Evolutionary conservation across 306 rosid genomes (phyloP), one percentile per base, ranked within the genome.

Genomic region (Sophora flavescens): DNA sequence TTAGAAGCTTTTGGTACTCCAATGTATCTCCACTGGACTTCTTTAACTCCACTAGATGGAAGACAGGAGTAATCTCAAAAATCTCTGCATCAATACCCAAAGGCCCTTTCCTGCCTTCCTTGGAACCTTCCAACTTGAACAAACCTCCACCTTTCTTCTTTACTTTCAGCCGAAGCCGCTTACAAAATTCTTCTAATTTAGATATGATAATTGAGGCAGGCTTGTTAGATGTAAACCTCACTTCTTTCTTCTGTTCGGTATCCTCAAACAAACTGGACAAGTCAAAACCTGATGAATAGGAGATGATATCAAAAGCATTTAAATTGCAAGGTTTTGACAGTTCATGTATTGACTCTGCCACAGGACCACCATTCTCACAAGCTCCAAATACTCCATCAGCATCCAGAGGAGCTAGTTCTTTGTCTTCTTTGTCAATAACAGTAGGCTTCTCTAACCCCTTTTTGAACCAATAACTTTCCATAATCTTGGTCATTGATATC

Each of bases 271-370:
- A 74, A 11, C 98, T 86, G 4, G 98, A 92, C 76, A 95, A 83
- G 74, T 95, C 97, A n/a, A 95, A 92, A 11, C 97, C 98, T 1
- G 93, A 75, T 0, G 98, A 95, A 51, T 75, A 82, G 36, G 97
- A 95, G 75, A 95, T 92, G 79, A 95, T 86, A 80, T 90, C 97
- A 51, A 95, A 95, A 2, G 98, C 98, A 32, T 92, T 95, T 63
- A 90, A 70, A 58, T 82, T 86, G 48, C 85, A 90, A 3, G 93
- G 98, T 54, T 81, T 90, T 66, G 60, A 78, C 64, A 58, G 42
- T 60, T 80, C 86, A 78, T 42, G 80, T 50, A 73, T 88, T n/a
- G 72, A 15, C 61, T 80, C 89, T 8, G 77, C 47, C 2, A 35
- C 28, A 33, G 87, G 68, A 57, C 54, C 66, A 17, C 44, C 58